A percentile compares a stretch with the other conserved stretches of the same genome.
Conservation (phyloP, 148 eudicot species). For the Arctostaphylos glauca region DNA sequence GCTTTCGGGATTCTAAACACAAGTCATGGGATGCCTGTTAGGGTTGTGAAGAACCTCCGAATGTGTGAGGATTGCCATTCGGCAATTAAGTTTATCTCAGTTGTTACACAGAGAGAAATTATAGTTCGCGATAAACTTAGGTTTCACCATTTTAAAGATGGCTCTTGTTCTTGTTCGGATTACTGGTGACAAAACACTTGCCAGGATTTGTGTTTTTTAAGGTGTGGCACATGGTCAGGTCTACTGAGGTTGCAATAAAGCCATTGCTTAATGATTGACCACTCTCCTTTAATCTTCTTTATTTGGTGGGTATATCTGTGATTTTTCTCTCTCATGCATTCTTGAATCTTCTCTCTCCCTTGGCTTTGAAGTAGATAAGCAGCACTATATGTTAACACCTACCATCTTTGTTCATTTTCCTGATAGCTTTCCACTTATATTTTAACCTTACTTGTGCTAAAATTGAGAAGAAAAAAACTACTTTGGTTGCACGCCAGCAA, state of each 20-base stretch:
- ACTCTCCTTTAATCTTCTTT: no score
- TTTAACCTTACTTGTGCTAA: no score
- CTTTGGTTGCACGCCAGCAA: background rate
- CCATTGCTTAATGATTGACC: background rate
- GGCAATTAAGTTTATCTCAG: constrained; percentile 60
- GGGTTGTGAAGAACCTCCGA: constrained; percentile 60
- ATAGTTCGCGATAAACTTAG: constrained; percentile 65
- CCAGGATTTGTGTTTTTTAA: background rate
- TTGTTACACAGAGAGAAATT: constrained; percentile 40
- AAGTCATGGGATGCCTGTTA: constrained; percentile 27
- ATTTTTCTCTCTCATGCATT: background rate
- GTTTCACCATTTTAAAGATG: constrained; percentile 65
- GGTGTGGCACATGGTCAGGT: background rate
- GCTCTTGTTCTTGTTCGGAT: constrained; percentile 62
- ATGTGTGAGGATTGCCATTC: constrained; percentile 73
- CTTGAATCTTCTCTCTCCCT: background rate
- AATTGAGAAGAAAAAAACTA: no score
- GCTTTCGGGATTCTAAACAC: constrained; percentile 55
- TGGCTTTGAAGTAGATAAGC: background rate
- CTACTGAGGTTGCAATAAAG: background rate
- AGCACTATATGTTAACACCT: background rate
- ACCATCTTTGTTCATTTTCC: no score
- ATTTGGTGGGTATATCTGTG: background rate
- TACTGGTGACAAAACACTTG: constrained; percentile 41
- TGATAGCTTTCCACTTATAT: no score